Evolutionary conservation across 257 asterid species (phyloP), one percentile per base, ranked within the genome.

Genomic region (Rubia yunnanensis): DNA sequence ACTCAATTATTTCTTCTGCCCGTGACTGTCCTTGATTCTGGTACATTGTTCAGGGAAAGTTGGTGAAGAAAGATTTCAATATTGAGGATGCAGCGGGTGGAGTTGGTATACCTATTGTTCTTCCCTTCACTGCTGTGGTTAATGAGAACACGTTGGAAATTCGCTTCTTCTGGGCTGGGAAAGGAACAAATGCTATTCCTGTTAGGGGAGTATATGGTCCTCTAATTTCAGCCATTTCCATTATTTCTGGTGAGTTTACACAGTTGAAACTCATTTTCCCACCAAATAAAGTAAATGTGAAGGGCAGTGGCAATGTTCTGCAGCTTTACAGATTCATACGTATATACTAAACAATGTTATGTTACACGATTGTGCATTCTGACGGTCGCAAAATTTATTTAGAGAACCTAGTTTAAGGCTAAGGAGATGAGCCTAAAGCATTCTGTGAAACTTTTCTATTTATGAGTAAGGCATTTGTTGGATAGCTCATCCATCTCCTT

Each of bases 221-320:
- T 79, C 90, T 91, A 20, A 77, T 91, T 74, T 91, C 98, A 48
- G 98, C 96, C 52, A 88, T 88, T 72, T 83, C 98, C 39, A 92
- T 87, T 2, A 72, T 74, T 70, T 74, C 91, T 17, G 49, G 96
- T 86, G 71, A 74, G 86, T 63, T 20, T 18, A 44, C 24, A 44
- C n/a, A 7, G 20, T 44, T 17, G 5, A 44, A 44, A 7, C 17
- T 39, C 48, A 39, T 39, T n/a, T n/a, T n/a, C n/a, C n/a, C n/a
- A n/a, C n/a, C n/a, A n/a, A n/a, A n/a, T n/a, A n/a, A n/a, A n/a
- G n/a, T n/a, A n/a, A n/a, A n/a, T n/a, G n/a, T n/a, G n/a, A n/a
- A n/a, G n/a, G n/a, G n/a, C n/a, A n/a, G n/a, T n/a, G n/a, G n/a
- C n/a, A n/a, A n/a, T n/a, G n/a, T n/a, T n/a, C n/a, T n/a, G n/a